Conservation (phyloP, 225 moss, liverwort and hornwort genomes). For the Anthoceros angustus region DNA sequence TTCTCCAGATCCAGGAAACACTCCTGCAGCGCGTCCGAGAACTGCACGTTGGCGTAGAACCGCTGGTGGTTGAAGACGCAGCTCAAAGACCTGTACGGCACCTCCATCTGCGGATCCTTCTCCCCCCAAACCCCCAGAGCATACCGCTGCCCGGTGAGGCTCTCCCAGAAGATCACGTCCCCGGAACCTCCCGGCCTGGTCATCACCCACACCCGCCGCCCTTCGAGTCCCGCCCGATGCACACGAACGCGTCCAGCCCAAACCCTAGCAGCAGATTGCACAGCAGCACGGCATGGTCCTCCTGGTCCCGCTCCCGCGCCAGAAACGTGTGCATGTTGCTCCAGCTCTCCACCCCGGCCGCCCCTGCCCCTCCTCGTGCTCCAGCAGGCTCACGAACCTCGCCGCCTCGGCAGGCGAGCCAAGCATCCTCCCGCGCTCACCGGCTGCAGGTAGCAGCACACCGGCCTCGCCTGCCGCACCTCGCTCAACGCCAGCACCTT, state of each 20-base stretch:
- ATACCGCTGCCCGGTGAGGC: conserved; percentile 5
- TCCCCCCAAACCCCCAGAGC: background rate
- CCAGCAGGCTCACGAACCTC: background rate
- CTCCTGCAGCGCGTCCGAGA: background rate
- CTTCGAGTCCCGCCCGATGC: background rate
- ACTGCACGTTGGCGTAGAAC: background rate
- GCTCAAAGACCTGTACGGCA: background rate
- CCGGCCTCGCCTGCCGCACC: background rate
- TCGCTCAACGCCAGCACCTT: background rate
- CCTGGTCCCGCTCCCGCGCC: background rate
- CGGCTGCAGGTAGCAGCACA: background rate
- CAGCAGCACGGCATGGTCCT: background rate
- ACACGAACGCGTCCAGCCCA: background rate
- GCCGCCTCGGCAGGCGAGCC: background rate
- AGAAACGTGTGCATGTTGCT: background rate
- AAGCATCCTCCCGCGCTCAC: background rate
- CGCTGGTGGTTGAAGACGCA: conserved; percentile 3
- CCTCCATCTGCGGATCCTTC: background rate
- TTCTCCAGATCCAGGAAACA: conserved; percentile 4
- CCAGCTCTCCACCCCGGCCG: background rate
- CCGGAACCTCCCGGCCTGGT: background rate
- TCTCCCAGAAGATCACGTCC: background rate
- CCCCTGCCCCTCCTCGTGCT: background rate
- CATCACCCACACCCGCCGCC: background rate
- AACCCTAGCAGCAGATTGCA: background rate